Evolutionary conservation across 805 yeast species (phyloP).

Genomic region (Scheffersomyces lignosus): DNA sequence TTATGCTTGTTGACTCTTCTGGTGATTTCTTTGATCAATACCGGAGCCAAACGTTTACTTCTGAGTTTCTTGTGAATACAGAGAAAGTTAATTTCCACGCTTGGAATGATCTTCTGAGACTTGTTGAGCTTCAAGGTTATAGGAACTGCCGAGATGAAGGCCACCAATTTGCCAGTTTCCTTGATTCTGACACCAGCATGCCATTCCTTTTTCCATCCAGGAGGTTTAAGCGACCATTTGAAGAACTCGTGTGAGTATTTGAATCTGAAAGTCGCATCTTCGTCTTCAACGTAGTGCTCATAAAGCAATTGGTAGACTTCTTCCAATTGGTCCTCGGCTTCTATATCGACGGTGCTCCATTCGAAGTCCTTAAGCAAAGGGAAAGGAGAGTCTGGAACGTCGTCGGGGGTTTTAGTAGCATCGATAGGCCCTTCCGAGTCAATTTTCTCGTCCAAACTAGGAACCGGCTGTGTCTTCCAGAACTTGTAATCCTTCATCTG

Average conservation of each 20-base stretch:
- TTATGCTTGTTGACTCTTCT: slow-evolving; percentile 81
- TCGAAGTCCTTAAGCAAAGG: slow-evolving; percentile 79
- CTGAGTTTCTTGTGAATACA: slow-evolving; percentile 93
- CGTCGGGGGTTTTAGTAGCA: slow-evolving; percentile 59
- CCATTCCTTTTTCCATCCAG: slow-evolving; percentile 91
- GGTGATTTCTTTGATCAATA: slow-evolving; percentile 89
- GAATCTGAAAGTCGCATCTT: slow-evolving; percentile 88
- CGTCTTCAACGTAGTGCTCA: slow-evolving; percentile 93
- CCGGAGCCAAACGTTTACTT: slow-evolving; percentile 92
- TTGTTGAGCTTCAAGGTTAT: slow-evolving; percentile 61
- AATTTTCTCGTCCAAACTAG: slow-evolving; percentile 67
- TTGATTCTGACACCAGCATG: slow-evolving; percentile 90
- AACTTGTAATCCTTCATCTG: slow-evolving; percentile 86
- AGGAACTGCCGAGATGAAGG: slow-evolving; percentile 92
- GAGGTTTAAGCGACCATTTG: slow-evolving; percentile 91
- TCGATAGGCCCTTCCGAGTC: slow-evolving; percentile 83
- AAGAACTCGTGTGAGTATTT: slow-evolving; percentile 81
- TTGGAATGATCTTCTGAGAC: slow-evolving; percentile 44
- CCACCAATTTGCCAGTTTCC: slow-evolving; percentile 74
- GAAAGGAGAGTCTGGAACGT: slow-evolving; percentile 68
- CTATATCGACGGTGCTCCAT: slow-evolving; percentile 79
- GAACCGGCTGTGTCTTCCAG: slow-evolving; percentile 98
- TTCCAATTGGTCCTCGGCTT: slow-evolving; percentile 53
- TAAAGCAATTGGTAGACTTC: slow-evolving; percentile 80
- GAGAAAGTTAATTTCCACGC: slow-evolving; percentile 90